Evolutionary conservation across 2,329 filamentous ascomycete genomes (phyloP).

Genomic region (Diaporthe ampelina): DNA sequence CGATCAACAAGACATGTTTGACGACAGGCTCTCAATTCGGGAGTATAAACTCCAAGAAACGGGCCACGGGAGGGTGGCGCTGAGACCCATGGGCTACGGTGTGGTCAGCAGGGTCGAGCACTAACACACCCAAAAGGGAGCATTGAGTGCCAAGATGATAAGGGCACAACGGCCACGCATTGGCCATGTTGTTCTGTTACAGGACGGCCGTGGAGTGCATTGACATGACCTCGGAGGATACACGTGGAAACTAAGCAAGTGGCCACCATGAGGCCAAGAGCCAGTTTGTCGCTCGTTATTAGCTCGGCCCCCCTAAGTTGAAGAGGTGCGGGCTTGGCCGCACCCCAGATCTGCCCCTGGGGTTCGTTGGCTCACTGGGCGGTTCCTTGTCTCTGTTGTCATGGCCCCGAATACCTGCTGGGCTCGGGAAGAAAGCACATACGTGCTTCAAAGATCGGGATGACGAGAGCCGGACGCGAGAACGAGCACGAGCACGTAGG

Average conservation of each 20-base stretch:
- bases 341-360: background rate
- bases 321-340: background rate
- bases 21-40: background rate
- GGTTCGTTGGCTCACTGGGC: background rate
- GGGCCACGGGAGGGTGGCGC: no score
- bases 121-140: background rate
- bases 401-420: no score
- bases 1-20: no score
- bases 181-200: constrained; percentile 21
- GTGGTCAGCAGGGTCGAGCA: no score
- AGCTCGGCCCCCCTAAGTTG: background rate
- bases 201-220: background rate
- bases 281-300: no score
- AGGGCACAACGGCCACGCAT: constrained; percentile 11
- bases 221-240: background rate
- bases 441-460: background rate
- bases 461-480: background rate
- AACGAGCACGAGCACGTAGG: background rate
- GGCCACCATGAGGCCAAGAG: background rate
- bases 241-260: background rate
- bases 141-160: constrained; percentile 3
- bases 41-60: background rate
- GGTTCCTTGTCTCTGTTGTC: background rate
- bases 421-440: background rate
- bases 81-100: background rate